Evolutionary conservation across 257 asterid genomes (phyloP).

Genomic region (Ophiorrhiza pumila): DNA sequence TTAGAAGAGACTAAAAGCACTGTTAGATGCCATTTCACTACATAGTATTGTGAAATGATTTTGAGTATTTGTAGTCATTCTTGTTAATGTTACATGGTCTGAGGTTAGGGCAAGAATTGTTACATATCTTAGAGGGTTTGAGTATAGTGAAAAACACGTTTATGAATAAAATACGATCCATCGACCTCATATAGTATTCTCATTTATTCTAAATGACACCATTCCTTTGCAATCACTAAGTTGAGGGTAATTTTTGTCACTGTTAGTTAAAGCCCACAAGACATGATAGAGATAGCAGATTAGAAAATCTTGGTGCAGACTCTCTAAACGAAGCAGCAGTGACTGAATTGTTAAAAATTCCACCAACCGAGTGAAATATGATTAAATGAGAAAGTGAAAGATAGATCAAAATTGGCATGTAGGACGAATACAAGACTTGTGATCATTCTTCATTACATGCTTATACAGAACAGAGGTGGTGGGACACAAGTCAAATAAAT

Average conservation of each 20-base stretch:
- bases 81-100: too few relatives aligned
- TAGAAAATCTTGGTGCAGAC: not conserved
- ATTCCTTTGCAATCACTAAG: too few relatives aligned
- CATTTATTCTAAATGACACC: too few relatives aligned
- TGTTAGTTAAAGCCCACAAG: too few relatives aligned
- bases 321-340: not conserved
- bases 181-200: too few relatives aligned
- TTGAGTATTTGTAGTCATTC: too few relatives aligned
- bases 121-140: too few relatives aligned
- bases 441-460: slow-evolving; percentile 4
- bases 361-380: not conserved
- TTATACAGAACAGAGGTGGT: not conserved
- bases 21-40: not conserved
- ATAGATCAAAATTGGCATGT: not conserved
- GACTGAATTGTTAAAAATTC: not conserved
- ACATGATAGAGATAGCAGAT: too few relatives aligned
- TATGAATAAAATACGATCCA: too few relatives aligned
- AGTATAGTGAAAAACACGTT: too few relatives aligned
- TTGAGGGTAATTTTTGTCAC: too few relatives aligned
- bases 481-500: slow-evolving; percentile 1
- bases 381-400: slow-evolving; percentile 14
- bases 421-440: not conserved
- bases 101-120: too few relatives aligned
- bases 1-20: not conserved
- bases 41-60: not conserved